Evolutionary conservation across 495 filamentous ascomycete genomes (phyloP).

Genomic region (Podospora fimiseda): DNA sequence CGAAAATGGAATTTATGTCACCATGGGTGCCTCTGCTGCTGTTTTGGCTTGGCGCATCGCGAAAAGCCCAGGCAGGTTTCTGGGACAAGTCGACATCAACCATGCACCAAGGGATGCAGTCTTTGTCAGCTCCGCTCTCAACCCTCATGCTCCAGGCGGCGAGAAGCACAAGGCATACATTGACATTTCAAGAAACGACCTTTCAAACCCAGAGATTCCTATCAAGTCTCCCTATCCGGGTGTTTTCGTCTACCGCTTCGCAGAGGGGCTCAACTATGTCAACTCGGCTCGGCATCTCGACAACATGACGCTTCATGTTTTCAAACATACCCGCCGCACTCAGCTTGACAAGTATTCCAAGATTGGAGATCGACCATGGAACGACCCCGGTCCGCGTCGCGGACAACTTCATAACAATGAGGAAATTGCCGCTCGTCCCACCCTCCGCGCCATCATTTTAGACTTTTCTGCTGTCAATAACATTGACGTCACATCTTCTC

Average conservation of each 20-base stretch:
- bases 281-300: constrained; percentile 46
- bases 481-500: constrained; percentile 43
- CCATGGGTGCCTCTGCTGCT: constrained; percentile 35
- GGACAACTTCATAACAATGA: constrained; percentile 34
- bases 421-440: constrained; percentile 30
- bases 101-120: constrained; percentile 10
- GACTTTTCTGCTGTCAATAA: constrained; percentile 45
- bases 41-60: constrained; percentile 43
- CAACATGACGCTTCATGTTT: constrained; percentile 37
- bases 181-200: constrained; percentile 27
- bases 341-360: constrained; percentile 30
- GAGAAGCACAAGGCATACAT: constrained; percentile 22
- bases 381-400: constrained; percentile 74
- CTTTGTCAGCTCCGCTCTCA: constrained; percentile 21
- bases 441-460: constrained; percentile 43
- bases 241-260: constrained; percentile 49
- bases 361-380: constrained; percentile 60
- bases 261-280: constrained; percentile 47
- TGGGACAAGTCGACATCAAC: constrained; percentile 27
- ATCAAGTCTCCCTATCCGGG: constrained; percentile 40
- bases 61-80: constrained; percentile 38
- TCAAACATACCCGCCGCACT: constrained; percentile 35
- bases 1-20: constrained; percentile 48
- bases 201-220: constrained; percentile 36
- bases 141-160: not conserved